Base-by-base conservation (phyloP, 805 yeast species). In the Ogataea trehalophila region DNA sequence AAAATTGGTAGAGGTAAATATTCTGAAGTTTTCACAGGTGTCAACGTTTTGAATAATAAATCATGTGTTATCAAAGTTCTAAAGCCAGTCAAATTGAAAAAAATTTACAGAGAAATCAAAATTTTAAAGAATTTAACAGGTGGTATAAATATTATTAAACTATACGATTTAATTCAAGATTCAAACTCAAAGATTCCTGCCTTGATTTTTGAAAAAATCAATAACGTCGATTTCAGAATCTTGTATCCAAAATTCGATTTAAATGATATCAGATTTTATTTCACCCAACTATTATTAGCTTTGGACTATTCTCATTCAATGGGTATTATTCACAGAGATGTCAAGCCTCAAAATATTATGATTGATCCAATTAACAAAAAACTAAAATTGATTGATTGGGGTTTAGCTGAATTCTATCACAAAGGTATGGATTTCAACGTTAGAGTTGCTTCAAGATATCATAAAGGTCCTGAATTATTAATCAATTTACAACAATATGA, bases 301-400 rank as follows among this genome's bases (percentile, higher is more conserved):
- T 74, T 91, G 53, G 95, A 91, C 69, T 90, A 77, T 66, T 84
- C 88, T 46, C 97, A 91, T 70, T 85, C 95, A 6, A 86, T 86
- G 84, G 97, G 97, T 35, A 88, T 91, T 54, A 89, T 89, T 85
- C 97, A 89, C 67, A 75, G 97, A 63, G 97, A 89, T 67, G 96
- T 89, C 43, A 89, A 89, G 64, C 96, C 96, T 11, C 96, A 89
- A 66, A 89, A 89, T 61, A 88, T 89, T 39, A 89, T 89, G 96
- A 89, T 89, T 56, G 96, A 90, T 67, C 96, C 89, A 51, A 69
- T 73, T 23, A 65, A 62, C 41, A 77, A 75, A 55, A 70, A 72
- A 37, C 69, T 90, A 60, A 77, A 92, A 57, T 76, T 90, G 47
- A 90, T 90, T 54, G 97, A 90, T 70, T 90, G 97, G 97, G 97